Percentiles rank a stretch among this genome's conserved stretches.
Evolutionary conservation across 2,329 filamentous ascomycete species (phyloP).

Genomic region (Bretziella fagacearum): DNA sequence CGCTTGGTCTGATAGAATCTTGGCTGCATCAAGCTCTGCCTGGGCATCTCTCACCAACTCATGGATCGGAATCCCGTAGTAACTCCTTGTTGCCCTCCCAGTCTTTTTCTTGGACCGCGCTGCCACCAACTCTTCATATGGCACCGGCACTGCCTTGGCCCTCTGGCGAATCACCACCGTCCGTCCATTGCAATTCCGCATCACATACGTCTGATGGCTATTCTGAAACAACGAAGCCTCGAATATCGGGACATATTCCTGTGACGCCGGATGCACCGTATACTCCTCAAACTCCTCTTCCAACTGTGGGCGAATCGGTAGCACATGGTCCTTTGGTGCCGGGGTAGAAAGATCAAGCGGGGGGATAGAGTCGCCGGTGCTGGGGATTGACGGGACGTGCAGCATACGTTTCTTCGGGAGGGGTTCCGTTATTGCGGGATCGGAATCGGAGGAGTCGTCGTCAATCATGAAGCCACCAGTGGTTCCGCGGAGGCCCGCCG

Average conservation of each 20-base stretch:
- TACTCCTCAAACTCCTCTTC: background rate
- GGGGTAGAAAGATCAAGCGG: too few relatives aligned
- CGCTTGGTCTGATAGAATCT: constrained; percentile 7
- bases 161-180: constrained; percentile 39
- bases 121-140: constrained; percentile 52
- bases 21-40: constrained; percentile 32
- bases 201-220: constrained; percentile 24
- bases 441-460: constrained; percentile 13
- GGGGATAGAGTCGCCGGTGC: background rate
- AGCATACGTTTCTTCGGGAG: constrained; percentile 13
- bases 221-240: constrained; percentile 15
- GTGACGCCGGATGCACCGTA: too few relatives aligned
- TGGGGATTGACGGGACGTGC: constrained; percentile 2
- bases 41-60: constrained; percentile 56
- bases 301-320: too few relatives aligned
- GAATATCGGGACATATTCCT: constrained; percentile 6
- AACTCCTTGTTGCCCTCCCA: constrained; percentile 54
- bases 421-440: constrained; percentile 4
- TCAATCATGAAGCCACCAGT: constrained; percentile 16
- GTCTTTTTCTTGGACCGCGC: constrained; percentile 48
- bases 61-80: constrained; percentile 89
- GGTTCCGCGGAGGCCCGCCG: background rate
- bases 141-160: constrained; percentile 26
- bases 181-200: constrained; percentile 41
- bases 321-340: too few relatives aligned